A percentile compares a stretch with the other conserved stretches of the same genome.
These are phyloP conservation scores for Tinospora cordifolia DNA, from an alignment of 164 flowering plant genomes.

Conservation along the genomic window DNA sequence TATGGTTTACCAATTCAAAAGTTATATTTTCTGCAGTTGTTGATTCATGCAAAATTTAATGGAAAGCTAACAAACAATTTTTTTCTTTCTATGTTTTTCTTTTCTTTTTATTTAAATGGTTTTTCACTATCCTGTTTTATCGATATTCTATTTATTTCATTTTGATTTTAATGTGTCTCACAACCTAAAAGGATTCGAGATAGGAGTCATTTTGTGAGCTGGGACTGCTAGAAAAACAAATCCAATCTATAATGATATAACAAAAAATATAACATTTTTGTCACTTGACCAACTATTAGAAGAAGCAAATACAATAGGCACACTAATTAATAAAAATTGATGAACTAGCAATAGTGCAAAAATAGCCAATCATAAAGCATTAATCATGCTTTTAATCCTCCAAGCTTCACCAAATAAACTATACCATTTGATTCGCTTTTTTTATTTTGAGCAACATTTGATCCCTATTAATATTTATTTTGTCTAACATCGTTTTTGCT, in stretches of 20 bases:
- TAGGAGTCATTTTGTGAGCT: neutral
- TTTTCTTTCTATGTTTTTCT: neutral
- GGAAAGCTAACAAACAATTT: neutral
- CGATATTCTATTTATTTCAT: too few relatives aligned
- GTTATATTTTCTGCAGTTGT: too few relatives aligned
- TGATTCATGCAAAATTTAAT: neutral
- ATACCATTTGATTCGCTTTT: constrained; percentile 2
- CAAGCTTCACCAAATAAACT: neutral
- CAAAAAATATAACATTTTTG: neutral
- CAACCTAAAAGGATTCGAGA: neutral
- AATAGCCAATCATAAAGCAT: neutral
- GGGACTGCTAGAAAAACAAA: neutral
- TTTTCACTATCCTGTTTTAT: too few relatives aligned
- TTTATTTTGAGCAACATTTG: too few relatives aligned
- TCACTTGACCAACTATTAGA: neutral
- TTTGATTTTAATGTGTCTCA: too few relatives aligned
- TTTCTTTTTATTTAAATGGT: neutral
- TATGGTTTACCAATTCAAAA: too few relatives aligned
- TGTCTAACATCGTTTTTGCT: too few relatives aligned
- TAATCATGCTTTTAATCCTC: constrained; percentile 4
- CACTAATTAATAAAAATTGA: neutral
- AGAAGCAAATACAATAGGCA: constrained; percentile 1
- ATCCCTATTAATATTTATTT: too few relatives aligned
- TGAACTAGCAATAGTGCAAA: constrained; percentile 3
- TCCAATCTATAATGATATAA: neutral